These are phyloP conservation scores for Didymella segeticola DNA, from an alignment of 2,329 filamentous ascomycete species.

Conservation along the genomic window DNA sequence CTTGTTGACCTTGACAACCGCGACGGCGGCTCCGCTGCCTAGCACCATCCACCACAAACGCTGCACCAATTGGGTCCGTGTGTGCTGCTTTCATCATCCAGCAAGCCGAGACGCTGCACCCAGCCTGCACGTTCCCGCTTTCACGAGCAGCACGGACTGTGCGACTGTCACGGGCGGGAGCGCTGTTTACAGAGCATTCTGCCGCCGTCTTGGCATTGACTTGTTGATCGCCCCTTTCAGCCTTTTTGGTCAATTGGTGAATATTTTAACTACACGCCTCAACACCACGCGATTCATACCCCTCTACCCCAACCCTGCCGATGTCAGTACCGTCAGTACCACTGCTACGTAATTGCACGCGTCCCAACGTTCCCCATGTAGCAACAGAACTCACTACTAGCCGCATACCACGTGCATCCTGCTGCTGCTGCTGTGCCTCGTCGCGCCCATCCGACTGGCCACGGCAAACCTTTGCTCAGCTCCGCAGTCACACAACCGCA, in stretches of 20 bases:
- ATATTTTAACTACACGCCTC: neutral
- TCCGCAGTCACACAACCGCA: slow-evolving; percentile 21
- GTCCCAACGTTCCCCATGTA: neutral
- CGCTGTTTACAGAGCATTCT: slow-evolving; percentile 2
- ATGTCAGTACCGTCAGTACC: slow-evolving; percentile 9
- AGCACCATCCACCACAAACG: slow-evolving; percentile 9
- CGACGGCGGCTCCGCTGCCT: slow-evolving; percentile 22
- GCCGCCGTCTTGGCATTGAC: slow-evolving; percentile 1
- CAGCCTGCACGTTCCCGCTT: slow-evolving; percentile 17
- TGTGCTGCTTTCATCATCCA: neutral
- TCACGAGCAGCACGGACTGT: slow-evolving; percentile 13
- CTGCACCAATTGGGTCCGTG: slow-evolving; percentile 6
- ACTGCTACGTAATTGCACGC: neutral
- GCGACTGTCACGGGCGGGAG: slow-evolving; percentile 1
- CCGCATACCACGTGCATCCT: slow-evolving; percentile 3
- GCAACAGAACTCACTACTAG: neutral
- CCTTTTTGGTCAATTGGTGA: neutral
- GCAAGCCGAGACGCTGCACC: slow-evolving; percentile 19
- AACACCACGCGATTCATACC: slow-evolving; percentile 4
- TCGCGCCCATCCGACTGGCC: slow-evolving; percentile 7
- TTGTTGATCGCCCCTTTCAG: slow-evolving; percentile 2
- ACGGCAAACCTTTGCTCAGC: neutral
- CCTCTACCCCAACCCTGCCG: neutral
- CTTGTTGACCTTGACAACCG: slow-evolving; percentile 20
- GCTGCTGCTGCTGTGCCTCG: slow-evolving; percentile 1